A percentile compares a stretch with the other conserved stretches of the same genome.
phyloP scores from a whole-genome alignment of 768 basidiomycete species.

The Mycena capillaripes region DNA sequence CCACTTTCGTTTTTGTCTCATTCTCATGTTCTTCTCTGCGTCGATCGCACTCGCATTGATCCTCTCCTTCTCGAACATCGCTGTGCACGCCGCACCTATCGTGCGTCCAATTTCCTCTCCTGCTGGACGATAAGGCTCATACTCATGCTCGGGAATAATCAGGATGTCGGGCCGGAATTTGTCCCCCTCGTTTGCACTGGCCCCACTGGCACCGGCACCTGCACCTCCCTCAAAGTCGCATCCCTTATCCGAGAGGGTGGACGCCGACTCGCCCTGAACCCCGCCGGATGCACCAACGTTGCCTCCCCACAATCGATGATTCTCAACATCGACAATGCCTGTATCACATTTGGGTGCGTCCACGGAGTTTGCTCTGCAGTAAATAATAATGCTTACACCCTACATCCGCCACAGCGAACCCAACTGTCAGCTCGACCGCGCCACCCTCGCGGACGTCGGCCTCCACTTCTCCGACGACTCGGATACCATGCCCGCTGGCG shows the following conservation, averaged over 20 bases:
- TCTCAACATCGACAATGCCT: constrained; percentile 23
- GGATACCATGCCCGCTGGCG: background rate
- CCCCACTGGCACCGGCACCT: constrained; percentile 15
- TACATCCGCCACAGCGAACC: background rate
- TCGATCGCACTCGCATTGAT: background rate
- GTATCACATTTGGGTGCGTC: constrained; percentile 17
- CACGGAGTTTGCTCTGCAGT: background rate
- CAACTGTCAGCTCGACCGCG: background rate
- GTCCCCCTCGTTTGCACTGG: constrained; percentile 15
- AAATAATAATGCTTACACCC: too few species aligned
- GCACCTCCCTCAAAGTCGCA: background rate
- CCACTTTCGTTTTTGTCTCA: background rate
- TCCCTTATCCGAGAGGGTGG: too few species aligned
- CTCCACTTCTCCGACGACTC: constrained; percentile 21
- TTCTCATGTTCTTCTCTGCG: constrained; percentile 2
- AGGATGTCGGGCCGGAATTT: constrained; percentile 1
- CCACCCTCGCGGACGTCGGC: background rate
- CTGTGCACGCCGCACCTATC: background rate
- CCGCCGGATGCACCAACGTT: constrained; percentile 22
- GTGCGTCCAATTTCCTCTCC: background rate
- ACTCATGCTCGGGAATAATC: background rate
- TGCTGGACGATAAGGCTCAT: background rate
- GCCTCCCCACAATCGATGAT: background rate
- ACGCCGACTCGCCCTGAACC: background rate
- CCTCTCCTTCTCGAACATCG: background rate